Evolutionary conservation across 2,329 filamentous ascomycete species (phyloP).

Genomic region (Pestalotiopsis fici): DNA sequence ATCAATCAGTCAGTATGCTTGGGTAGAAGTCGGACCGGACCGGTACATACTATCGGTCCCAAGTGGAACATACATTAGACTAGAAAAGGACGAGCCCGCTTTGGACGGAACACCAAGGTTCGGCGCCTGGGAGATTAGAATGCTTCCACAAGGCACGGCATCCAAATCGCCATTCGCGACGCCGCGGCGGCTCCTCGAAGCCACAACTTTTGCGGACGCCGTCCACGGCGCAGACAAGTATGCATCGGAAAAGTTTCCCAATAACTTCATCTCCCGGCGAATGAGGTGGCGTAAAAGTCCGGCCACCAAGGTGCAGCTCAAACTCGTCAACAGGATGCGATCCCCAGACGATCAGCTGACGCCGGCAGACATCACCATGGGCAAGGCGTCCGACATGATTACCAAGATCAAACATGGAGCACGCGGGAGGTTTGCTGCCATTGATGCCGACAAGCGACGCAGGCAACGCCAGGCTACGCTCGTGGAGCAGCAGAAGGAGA

Average conservation of each 20-base stretch:
- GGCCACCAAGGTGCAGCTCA: constrained; percentile 67
- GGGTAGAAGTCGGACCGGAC: constrained; percentile 76
- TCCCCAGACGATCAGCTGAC: constrained; percentile 54
- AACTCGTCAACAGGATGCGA: constrained; percentile 69
- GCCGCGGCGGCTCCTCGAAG: constrained; percentile 68
- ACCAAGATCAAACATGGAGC: constrained; percentile 88
- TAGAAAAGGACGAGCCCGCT: constrained; percentile 43
- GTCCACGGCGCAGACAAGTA: constrained; percentile 86
- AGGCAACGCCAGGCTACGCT: constrained; percentile 37
- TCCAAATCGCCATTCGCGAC: constrained; percentile 64
- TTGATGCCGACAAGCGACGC: constrained; percentile 54
- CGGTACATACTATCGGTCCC: constrained; percentile 71
- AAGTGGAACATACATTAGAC: constrained; percentile 61
- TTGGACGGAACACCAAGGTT: constrained; percentile 32
- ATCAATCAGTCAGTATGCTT: constrained; percentile 71
- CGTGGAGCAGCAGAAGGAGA: constrained; percentile 36
- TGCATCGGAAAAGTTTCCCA: constrained; percentile 66
- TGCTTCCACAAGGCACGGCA: constrained; percentile 37
- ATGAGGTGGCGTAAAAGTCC: constrained; percentile 70
- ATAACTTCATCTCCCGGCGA: constrained; percentile 63
- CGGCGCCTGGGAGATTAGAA: constrained; percentile 49
- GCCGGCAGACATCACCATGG: constrained; percentile 67
- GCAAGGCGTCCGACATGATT: constrained; percentile 86
- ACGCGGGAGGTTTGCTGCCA: constrained; percentile 58
- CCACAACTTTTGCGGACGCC: constrained; percentile 69